Conservation (phyloP, 805 yeast genomes). For the Monosporozyma yasuniensis region DNA sequence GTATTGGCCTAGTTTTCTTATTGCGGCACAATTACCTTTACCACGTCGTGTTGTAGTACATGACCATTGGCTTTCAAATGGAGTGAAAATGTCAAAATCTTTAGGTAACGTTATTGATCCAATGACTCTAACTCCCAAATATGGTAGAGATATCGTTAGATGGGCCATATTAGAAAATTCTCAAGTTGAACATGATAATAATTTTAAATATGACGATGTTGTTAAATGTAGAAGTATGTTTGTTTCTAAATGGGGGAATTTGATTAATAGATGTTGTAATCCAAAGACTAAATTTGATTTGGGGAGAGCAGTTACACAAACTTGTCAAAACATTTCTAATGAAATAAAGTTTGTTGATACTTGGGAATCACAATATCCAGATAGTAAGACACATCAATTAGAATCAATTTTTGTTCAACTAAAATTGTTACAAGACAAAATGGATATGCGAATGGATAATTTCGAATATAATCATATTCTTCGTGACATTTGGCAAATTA, state of each 20-base stretch:
- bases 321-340: background rate
- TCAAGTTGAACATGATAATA: conserved; percentile 66
- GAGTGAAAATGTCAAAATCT: conserved; percentile 89
- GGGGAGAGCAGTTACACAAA: conserved; percentile 31
- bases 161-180: conserved; percentile 72
- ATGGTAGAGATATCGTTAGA: conserved; percentile 67
- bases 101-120: conserved; percentile 94
- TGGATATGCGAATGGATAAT: conserved; percentile 36
- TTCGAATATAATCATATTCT: conserved; percentile 52
- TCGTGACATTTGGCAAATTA: conserved; percentile 47
- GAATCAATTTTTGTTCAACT: conserved; percentile 26
- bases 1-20: conserved; percentile 86
- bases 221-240: conserved; percentile 49
- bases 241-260: conserved; percentile 76
- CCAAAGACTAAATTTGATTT: conserved; percentile 47
- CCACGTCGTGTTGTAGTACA: conserved; percentile 80
- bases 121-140: conserved; percentile 45
- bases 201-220: conserved; percentile 56
- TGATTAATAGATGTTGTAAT: conserved; percentile 66
- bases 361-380: background rate
- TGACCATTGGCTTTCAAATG: conserved; percentile 88
- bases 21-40: conserved; percentile 67
- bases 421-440: conserved; percentile 29
- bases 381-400: conserved; percentile 8
- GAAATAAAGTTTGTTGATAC: background rate